Percentiles rank a stretch among this genome's conserved stretches.
Conservation (phyloP, 2,329 filamentous ascomycete species). For the Aspergillus proliferans region DNA sequence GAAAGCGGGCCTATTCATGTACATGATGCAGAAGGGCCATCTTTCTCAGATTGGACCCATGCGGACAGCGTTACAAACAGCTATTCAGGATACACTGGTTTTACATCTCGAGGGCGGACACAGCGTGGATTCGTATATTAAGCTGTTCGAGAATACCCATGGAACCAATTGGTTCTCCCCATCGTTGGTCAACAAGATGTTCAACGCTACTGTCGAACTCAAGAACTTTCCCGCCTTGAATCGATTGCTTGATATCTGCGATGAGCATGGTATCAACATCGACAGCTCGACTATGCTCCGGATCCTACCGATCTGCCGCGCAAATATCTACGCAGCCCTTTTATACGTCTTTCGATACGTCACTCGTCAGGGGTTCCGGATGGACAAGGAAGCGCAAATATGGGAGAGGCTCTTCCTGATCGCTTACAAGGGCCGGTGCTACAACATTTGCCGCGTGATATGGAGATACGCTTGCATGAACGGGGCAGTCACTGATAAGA, state of each 20-base stretch:
- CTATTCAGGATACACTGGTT: slow-evolving; percentile 27
- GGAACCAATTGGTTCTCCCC: slow-evolving; percentile 33
- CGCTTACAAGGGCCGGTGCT: slow-evolving; percentile 32
- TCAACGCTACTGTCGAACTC: slow-evolving; percentile 24
- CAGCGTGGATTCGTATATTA: slow-evolving; percentile 32
- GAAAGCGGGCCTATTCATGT: slow-evolving; percentile 23
- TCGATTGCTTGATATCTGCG: slow-evolving; percentile 27
- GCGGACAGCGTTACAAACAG: slow-evolving; percentile 22
- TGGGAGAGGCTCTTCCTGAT: slow-evolving; percentile 37
- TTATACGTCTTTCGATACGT: slow-evolving; percentile 18
- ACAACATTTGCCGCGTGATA: slow-evolving; percentile 41
- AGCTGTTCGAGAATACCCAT: slow-evolving; percentile 30
- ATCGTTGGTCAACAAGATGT: slow-evolving; percentile 32
- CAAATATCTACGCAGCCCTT: slow-evolving; percentile 19
- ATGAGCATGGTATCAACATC: slow-evolving; percentile 20
- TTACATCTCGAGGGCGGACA: slow-evolving; percentile 28
- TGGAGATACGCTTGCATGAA: slow-evolving; percentile 45
- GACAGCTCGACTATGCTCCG: slow-evolving; percentile 23
- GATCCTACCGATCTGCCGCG: slow-evolving; percentile 21
- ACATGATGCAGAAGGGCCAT: slow-evolving; percentile 28
- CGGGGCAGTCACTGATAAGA: slow-evolving; percentile 24
- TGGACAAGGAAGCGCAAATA: slow-evolving; percentile 13
- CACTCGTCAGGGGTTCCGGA: slow-evolving; percentile 9
- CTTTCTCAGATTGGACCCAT: slow-evolving; percentile 18
- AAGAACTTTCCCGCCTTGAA: slow-evolving; percentile 21